Percentiles rank a stretch among this genome's conserved stretches.
Evolutionary conservation across 1,284 basidiomycete genomes (phyloP).

Genomic region (Schizophyllum commune): DNA sequence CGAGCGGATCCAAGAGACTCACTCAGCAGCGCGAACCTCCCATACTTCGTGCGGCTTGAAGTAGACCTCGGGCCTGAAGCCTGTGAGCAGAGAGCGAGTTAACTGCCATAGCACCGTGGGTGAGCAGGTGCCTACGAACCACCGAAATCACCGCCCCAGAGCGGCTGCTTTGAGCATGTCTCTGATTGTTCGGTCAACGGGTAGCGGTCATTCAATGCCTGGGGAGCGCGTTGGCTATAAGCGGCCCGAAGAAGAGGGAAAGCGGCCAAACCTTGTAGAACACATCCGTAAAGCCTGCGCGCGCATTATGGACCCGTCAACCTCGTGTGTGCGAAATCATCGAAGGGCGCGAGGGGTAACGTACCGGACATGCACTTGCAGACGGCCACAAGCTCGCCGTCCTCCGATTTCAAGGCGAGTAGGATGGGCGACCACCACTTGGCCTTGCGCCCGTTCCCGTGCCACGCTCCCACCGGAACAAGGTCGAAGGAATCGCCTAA

Average conservation of each 20-base stretch:
- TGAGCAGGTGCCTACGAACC: no score
- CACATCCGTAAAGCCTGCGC: conserved; percentile 76
- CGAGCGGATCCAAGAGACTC: conserved; percentile 18
- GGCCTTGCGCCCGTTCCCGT: conserved; percentile 89
- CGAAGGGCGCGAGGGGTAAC: no score
- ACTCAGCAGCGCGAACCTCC: conserved; percentile 92
- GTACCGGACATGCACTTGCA: conserved; percentile 84
- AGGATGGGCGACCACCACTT: conserved; percentile 93
- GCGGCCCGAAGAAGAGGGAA: neutral
- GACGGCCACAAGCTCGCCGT: conserved; percentile 69
- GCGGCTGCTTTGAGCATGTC: conserved; percentile 51
- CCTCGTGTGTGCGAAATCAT: no score
- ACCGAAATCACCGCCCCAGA: conserved; percentile 67
- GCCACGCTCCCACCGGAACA: conserved; percentile 75
- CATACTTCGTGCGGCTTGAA: conserved; percentile 84
- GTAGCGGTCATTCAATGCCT: conserved; percentile 60
- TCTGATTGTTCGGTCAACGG: conserved; percentile 45
- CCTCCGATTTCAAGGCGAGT: conserved; percentile 73
- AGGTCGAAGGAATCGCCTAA: conserved; percentile 78
- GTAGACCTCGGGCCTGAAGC: conserved; percentile 75
- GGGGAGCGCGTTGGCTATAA: neutral
- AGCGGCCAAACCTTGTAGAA: conserved; percentile 64
- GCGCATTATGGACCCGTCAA: no score
- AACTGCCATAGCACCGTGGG: neutral
- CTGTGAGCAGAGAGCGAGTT: conserved; percentile 25